Conservation (phyloP, 1,139 yeast genomes). For the Sugiyamaella sp. region DNA sequence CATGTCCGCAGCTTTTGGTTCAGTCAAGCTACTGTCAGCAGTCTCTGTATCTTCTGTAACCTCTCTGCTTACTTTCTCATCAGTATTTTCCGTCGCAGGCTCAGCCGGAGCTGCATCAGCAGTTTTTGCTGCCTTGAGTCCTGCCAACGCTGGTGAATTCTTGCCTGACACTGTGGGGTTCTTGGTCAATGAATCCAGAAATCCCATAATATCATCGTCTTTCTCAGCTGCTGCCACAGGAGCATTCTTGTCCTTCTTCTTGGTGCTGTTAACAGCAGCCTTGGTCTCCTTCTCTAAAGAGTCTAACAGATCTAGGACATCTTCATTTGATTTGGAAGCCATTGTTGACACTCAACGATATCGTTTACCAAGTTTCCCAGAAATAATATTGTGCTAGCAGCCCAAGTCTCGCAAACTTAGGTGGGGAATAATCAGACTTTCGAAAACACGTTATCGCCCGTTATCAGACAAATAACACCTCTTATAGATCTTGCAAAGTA, state of each 20-base stretch:
- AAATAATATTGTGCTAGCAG: no score
- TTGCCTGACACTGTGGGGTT: slow-evolving; percentile 32
- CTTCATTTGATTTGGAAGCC: slow-evolving; percentile 49
- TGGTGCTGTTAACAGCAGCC: slow-evolving; percentile 33
- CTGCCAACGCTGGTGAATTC: slow-evolving; percentile 29
- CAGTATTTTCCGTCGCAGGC: not conserved
- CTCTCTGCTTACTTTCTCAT: no score
- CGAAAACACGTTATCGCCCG: no score
- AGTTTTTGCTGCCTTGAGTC: slow-evolving; percentile 1
- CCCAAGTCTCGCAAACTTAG: no score
- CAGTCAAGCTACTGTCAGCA: not conserved
- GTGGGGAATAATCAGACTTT: no score
- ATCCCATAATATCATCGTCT: slow-evolving; percentile 78
- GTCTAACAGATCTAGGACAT: slow-evolving; percentile 86
- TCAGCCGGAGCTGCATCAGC: not conserved
- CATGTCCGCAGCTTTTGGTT: no score
- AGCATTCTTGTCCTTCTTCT: slow-evolving; percentile 23
- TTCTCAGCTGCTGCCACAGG: slow-evolving; percentile 18
- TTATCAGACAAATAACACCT: no score
- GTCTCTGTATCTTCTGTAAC: not conserved
- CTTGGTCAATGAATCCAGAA: slow-evolving; percentile 70
- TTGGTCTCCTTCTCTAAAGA: slow-evolving; percentile 70
- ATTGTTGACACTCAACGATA: not conserved
- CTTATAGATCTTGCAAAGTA: no score
- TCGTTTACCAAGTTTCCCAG: no score